Evolutionary conservation across 2,329 filamentous ascomycete genomes (phyloP).

Genomic region (Colletotrichum sp.): DNA sequence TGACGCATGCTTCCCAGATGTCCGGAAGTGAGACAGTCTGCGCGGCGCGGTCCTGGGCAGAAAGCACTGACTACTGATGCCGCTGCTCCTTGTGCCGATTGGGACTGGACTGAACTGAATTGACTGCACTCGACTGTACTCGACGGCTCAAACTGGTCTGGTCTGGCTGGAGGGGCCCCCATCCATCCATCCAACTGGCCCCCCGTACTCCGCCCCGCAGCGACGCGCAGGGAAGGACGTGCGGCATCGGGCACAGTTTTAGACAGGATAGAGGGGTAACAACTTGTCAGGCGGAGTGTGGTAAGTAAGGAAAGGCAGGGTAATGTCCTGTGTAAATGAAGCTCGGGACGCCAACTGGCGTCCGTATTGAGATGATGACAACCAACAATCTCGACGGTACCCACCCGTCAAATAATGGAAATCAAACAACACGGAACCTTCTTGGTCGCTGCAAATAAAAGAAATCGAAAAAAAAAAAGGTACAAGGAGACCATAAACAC

Average conservation of each 20-base stretch:
- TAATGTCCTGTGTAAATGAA: conserved; percentile 7
- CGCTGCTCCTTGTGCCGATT: background rate
- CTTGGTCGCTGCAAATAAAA: background rate
- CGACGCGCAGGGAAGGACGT: conserved; percentile 5
- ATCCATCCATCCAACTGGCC: background rate
- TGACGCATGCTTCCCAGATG: background rate
- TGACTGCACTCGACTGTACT: background rate
- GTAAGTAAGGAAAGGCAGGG: background rate
- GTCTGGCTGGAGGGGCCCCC: background rate
- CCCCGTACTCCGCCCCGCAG: conserved; percentile 15
- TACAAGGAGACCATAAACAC: conserved; percentile 14
- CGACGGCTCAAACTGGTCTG: background rate
- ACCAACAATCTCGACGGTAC: background rate
- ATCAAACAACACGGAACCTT: background rate
- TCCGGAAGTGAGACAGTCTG: conserved; percentile 8
- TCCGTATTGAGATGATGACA: background rate
- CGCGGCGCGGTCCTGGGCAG: conserved; percentile 7
- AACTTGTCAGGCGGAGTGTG: background rate
- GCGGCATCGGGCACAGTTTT: conserved; percentile 10
- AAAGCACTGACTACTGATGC: background rate
- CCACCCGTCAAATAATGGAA: background rate
- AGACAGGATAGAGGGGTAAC: conserved; percentile 17
- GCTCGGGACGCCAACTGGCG: background rate
- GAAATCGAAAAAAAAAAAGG: background rate
- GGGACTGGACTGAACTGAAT: conserved; percentile 2